phyloP scores from a whole-genome alignment of 2,329 filamentous ascomycete genomes.

The Arthroderma sp. region DNA sequence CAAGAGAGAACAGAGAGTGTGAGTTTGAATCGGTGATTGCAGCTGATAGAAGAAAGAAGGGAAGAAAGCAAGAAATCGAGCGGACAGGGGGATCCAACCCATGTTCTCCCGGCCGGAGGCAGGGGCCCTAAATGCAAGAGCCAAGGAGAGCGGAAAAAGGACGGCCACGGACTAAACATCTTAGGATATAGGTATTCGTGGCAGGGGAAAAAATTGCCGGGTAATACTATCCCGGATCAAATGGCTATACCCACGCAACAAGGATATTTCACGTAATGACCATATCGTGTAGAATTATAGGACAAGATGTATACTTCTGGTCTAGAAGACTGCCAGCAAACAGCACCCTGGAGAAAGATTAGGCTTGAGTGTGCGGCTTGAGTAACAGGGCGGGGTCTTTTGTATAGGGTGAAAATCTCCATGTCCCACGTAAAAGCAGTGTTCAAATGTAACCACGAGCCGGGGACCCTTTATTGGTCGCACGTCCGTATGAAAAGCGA shows the following conservation, averaged over 20 bases:
- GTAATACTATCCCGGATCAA: not conserved
- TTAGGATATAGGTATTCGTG: not conserved
- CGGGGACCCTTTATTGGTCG: not conserved
- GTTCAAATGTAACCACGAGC: not conserved
- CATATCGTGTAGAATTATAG: not conserved
- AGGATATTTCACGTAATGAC: not conserved
- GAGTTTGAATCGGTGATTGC: not conserved
- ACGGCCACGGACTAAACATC: not conserved
- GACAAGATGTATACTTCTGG: not conserved
- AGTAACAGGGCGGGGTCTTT: not conserved
- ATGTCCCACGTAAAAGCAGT: not conserved
- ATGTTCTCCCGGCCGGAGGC: constrained; percentile 1
- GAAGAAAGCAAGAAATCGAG: not conserved
- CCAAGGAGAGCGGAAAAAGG: not conserved
- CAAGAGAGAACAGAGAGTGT: not conserved
- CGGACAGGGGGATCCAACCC: not conserved
- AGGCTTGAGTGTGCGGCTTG: not conserved
- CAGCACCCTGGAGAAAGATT: not conserved
- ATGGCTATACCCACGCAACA: not conserved
- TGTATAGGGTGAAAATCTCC: not conserved
- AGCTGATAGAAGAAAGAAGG: not conserved
- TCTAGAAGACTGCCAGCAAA: not conserved
- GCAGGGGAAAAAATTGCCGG: not conserved
- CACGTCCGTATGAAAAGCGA: not conserved
- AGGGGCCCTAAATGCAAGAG: not conserved